A percentile compares a stretch with the other conserved stretches of the same genome.
Conservation (phyloP, 768 basidiomycete genomes). For the Boletus rubropictus region DNA sequence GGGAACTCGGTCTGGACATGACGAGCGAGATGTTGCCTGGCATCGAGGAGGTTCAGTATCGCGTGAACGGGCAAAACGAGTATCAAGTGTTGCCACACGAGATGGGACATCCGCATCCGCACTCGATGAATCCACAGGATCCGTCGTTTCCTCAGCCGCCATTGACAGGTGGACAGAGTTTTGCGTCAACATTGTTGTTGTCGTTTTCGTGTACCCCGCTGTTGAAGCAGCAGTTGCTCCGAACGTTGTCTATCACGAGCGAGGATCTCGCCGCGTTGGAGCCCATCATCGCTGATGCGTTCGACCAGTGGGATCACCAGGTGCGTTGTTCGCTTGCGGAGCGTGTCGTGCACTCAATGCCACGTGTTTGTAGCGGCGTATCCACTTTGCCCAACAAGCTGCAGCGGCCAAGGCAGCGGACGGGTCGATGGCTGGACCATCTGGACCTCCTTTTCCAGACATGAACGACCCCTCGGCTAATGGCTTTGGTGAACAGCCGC, state of each 20-base stretch:
- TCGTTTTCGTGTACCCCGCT: constrained; percentile 71
- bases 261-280: constrained; percentile 76
- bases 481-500: constrained; percentile 28
- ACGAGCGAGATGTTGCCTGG: constrained; percentile 62
- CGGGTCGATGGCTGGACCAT: constrained; percentile 27
- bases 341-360: background rate
- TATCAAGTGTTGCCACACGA: constrained; percentile 37
- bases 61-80: constrained; percentile 42
- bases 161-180: constrained; percentile 61
- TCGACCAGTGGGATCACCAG: constrained; percentile 82
- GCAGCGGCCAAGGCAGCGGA: constrained; percentile 28
- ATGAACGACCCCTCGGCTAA: constrained; percentile 29
- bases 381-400: constrained; percentile 41
- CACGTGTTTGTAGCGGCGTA: constrained; percentile 33
- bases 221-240: constrained; percentile 69
- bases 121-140: constrained; percentile 41
- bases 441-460: constrained; percentile 28
- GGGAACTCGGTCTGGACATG: constrained; percentile 79
- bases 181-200: constrained; percentile 71
- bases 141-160: constrained; percentile 56
- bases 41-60: constrained; percentile 64
- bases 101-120: constrained; percentile 27
- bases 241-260: constrained; percentile 66
- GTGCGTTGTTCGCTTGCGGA: constrained; percentile 35
- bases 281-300: constrained; percentile 76